Base-by-base conservation (phyloP, 1,139 yeast species). In the Groenewaldozyma sp. region DNA sequence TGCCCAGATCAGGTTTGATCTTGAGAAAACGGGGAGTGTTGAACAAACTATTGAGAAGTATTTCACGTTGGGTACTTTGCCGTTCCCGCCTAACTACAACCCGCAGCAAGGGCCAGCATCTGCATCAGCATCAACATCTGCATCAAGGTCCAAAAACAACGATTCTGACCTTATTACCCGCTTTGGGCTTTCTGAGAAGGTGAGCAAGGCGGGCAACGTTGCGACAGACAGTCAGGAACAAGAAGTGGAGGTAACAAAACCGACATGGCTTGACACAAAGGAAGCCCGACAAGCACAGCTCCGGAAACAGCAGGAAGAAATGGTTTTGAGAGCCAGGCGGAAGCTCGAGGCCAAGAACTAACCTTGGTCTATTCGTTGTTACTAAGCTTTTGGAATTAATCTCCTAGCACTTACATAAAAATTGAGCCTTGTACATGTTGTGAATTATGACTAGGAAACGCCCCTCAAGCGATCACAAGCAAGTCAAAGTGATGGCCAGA, bases 41-140 rank as follows among this genome's bases (percentile, higher is more conserved):
- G 91, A 84, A 57, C 71, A 63, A 9, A 87, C 97, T 0, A 77
- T 87, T 17, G 84, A 86, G 42, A 68, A 78, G 39, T 79, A 69
- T 46, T 65, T 86, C 63, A 71, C 74, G 38, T 71, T 71, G 29
- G 87, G 86, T 2, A 63, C 67, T 3, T 69, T 83, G 43, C 91
- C 93, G 11, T 66, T 64, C 44, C 83, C 91, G 4, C 82, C 84
- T n/a, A 71, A 37, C 28, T 39, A 39, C 18, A 21, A 14, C 3
- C 36, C 36, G 3, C 22, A 34, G 9, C 35, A 32, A 20, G 36
- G 24, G 13, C 11, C 39, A 19, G 2, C 26, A 18, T 14, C 20
- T 31, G 28, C 35, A 35, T 27, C 35, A 17, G 36, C 31, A 7
- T 37, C 50, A 5, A 20, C 42, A 3, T 31, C 43, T 2, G 38